Base-by-base conservation (phyloP, 768 basidiomycete genomes). In the Rubroboletus pulcherrimus region DNA sequence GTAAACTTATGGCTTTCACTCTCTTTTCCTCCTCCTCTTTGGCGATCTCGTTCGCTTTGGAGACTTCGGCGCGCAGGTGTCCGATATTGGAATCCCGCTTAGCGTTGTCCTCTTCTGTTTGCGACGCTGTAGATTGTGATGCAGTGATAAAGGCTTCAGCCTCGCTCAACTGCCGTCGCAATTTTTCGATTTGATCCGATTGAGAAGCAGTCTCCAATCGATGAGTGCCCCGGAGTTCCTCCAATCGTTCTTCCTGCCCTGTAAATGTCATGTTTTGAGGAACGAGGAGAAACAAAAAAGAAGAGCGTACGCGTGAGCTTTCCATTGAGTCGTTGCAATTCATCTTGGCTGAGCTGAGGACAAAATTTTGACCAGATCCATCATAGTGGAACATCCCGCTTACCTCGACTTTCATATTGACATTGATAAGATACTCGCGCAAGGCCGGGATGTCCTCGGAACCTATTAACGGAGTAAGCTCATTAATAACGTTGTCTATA, bases 1-100 rank as follows among this genome's bases (percentile, higher is more conserved):
- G 76, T 29, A 98, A 74, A 49, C 86, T 88, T 60, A 98, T 89
- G 0, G 95, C 95, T 66, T 98, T 99, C 19, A 86, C 83, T 12
- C 96, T 85, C 73, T 99, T 98, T 73, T 99, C 97, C 70, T 98
- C 97, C 67, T 98, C 97, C 57, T 98, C 95, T 69, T 91, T 97
- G 6, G 85, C 87, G 10, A 76, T 53, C 19, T 74, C 75, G 59
- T 84, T 86, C 4, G 80, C 73, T 43, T 80, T 81, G 45, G 84
- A 79, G 1, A 87, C 70, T 54, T 97, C 91, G 17, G 77, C 70
- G 45, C 78, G 77, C n/a, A 93, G 73, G 17, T 77, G 78, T 3
- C 80, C 78, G 0, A 86, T 71, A 39, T 89, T 85, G 0, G 73
- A 71, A 50, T 81, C 78, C 40, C 78, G 81, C 52, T 78, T 82